phyloP scores from a whole-genome alignment of 2,329 filamentous ascomycete genomes.

The Microdochium paspali region DNA sequence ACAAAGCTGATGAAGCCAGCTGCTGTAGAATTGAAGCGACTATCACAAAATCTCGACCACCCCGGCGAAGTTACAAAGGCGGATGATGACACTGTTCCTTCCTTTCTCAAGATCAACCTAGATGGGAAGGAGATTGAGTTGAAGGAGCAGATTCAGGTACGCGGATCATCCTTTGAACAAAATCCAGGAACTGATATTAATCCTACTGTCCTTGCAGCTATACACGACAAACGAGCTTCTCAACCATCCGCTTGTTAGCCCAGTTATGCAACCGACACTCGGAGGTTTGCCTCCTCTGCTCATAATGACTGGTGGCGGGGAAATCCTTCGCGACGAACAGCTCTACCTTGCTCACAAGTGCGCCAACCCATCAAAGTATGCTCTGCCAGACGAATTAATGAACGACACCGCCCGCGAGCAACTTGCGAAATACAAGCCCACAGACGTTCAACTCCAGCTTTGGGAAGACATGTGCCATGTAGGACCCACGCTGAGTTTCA shows the following conservation, averaged over 20 bases:
- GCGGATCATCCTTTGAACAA: no score
- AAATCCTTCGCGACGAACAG: conserved; percentile 87
- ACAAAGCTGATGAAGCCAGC: conserved; percentile 25
- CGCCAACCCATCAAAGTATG: conserved; percentile 70
- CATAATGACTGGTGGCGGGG: conserved; percentile 79
- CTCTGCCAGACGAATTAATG: conserved; percentile 55
- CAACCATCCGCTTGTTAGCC: conserved; percentile 81
- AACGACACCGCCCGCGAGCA: conserved; percentile 50
- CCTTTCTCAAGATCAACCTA: conserved; percentile 52
- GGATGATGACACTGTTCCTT: conserved; percentile 2
- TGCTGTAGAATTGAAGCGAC: conserved; percentile 19
- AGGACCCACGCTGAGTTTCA: conserved; percentile 87
- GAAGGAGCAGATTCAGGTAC: conserved; percentile 85
- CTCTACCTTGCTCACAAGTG: conserved; percentile 93
- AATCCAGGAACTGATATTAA: no score
- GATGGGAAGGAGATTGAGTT: conserved; percentile 63
- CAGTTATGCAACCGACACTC: conserved; percentile 76
- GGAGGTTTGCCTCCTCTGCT: conserved; percentile 83
- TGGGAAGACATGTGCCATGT: conserved; percentile 96
- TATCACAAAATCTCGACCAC: conserved; percentile 9
- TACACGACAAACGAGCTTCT: conserved; percentile 78
- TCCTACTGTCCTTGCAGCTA: conserved; percentile 29
- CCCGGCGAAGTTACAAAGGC: conserved; percentile 3
- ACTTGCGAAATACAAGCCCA: conserved; percentile 64
- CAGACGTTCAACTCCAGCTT: conserved; percentile 86